Evolutionary conservation across 805 yeast species (phyloP), one percentile per base, ranked within the genome.

Genomic region (Priceomyces medius): DNA sequence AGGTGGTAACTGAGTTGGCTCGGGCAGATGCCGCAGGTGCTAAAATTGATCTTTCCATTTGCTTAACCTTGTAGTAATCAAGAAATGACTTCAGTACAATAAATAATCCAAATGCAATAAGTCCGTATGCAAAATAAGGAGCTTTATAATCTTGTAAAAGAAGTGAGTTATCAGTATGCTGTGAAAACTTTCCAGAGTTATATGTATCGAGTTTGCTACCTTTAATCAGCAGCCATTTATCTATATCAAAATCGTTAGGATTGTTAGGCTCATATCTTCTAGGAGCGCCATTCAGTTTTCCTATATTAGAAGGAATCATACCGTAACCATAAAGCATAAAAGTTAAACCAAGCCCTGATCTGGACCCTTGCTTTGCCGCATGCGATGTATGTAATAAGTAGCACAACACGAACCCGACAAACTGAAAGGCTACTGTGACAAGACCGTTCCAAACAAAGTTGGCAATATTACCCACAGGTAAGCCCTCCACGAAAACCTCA

Each of bases 331-430:
- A 80, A 41, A 83, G 79, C 39, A 91, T 70, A 48, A 93, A 76
- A 0, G 96, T 88, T 45, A 86, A 58, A 2, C 98, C 98, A 43
- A 93, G 66, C 0, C 99, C 99, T 14, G 91, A 85, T 46, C 96
- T 73, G 1, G 97, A 84, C 2, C 99, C 99, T 55, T 90, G 90
- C 58, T 88, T 88, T 3, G 97, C 96, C 4, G 98, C 97, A 59
- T 93, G 99, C 2, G 97, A 87, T 0, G 98, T 91, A 63, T 93
- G 98, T 41, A 93, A 71, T 34, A 91, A 68, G 58, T 90, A 93
- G 6, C 98, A 90, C 41, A 91, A 73, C 31, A 93, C 72, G 64
- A 93, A 93, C 3, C 99, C 99, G 23, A 91, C 84, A 59, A 86
- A 87, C 63, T 91, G 97, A 71, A 93, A 93, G 31, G 95, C 84